Evolutionary conservation across 2,329 filamentous ascomycete species (phyloP).

Genomic region (Metarhizium robertsii): DNA sequence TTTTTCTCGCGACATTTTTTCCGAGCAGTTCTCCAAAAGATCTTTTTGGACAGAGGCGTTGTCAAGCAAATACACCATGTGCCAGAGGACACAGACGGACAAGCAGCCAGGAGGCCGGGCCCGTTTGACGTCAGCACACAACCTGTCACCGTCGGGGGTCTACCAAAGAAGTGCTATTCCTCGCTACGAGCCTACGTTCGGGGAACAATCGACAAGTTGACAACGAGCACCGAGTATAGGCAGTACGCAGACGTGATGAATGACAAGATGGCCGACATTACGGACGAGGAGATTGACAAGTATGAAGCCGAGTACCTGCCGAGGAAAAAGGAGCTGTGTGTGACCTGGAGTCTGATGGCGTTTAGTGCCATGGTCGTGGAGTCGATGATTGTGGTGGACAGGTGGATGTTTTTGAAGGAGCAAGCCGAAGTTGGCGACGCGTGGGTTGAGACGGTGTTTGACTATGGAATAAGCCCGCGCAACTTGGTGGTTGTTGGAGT

Average conservation of each 20-base stretch:
- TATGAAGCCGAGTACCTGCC: conserved; percentile 60
- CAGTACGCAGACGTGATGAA: conserved; percentile 51
- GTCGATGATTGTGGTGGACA: conserved; percentile 80
- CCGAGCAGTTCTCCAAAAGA: conserved; percentile 78
- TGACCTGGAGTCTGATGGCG: conserved; percentile 93
- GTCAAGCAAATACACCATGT: conserved; percentile 49
- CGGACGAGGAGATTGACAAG: conserved; percentile 61
- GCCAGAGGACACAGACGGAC: background rate
- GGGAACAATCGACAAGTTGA: conserved; percentile 71
- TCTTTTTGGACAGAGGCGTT: conserved; percentile 81
- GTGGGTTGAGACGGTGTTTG: conserved; percentile 93
- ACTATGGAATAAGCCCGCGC: conserved; percentile 74
- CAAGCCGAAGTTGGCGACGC: conserved; percentile 63
- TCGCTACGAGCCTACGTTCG: conserved; percentile 70
- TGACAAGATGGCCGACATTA: conserved; percentile 57
- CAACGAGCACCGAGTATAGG: conserved; percentile 44
- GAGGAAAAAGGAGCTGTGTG: conserved; percentile 70
- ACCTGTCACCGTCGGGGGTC: conserved; percentile 77
- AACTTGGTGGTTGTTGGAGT: conserved; percentile 91
- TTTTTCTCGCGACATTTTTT: conserved; percentile 95
- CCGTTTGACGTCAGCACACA: conserved; percentile 54
- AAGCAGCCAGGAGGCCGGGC: conserved; percentile 17
- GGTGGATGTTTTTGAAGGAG: conserved; percentile 80
- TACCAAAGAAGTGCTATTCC: conserved; percentile 70
- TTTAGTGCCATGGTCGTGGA: conserved; percentile 87